Base-by-base conservation (phyloP, 179 eudicot genomes). In the Spinacia oleracea region DNA sequence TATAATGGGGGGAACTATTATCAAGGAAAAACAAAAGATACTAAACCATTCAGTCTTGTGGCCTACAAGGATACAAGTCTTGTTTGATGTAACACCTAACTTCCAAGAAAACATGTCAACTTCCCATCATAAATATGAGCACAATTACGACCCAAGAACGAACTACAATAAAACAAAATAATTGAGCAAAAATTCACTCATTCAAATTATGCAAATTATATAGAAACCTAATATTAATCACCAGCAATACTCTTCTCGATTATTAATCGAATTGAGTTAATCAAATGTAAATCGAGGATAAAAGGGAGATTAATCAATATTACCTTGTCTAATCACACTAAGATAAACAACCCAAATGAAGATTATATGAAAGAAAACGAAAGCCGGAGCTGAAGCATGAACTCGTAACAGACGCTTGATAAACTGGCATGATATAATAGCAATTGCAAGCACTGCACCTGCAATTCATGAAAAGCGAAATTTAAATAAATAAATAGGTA, bases 301-400 rank as follows among this genome's bases (percentile, higher is more conserved):
- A 76, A 7, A 42, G 5, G 5, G 29, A 1, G 20, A 71, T 42
- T 11, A 76, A 58, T 15, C 43, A 77, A 27, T 2, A 53, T 50
- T 81, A 93, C 97, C 93, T 84, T 64, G 71, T 51, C 89, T 86
- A 86, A 89, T 50, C 11, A 84, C 85, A 65, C 64, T 64, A 34
- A 86, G 4, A 72, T 88, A 88, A 80, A 89, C 84, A 45, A 56
- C 79, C 94, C 94, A 91, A 60, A 88, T 11, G 43, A 85, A 92
- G 2, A 91, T 31, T 3, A 90, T 46, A 73, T 79, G 89, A 29
- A 86, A 82, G 65, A 90, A 83, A 78, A 91, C 93, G 51, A 91
- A 85, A 53, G 93, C 91, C 7, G 97, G 94, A 72, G 97, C 88
- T 3, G 94, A 93, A 74, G 86, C 97, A 12, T 81, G 91, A 75